These are phyloP conservation scores for Tilletiopsis washingtonensis DNA, from an alignment of 1,284 basidiomycete species.

Conservation along the genomic window DNA sequence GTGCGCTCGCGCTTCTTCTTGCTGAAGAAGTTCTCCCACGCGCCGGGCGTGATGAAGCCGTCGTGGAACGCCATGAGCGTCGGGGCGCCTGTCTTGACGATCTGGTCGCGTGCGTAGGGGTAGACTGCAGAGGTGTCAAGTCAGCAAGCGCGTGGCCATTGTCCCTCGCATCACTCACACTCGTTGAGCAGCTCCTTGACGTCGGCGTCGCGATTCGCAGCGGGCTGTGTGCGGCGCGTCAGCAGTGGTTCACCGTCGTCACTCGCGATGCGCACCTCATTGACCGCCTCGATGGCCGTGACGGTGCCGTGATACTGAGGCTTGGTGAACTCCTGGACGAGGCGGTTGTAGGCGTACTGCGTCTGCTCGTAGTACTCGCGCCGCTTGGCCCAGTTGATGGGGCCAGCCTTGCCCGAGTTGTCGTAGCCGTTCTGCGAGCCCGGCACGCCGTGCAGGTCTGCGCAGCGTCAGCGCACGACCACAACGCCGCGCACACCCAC, in stretches of 20 bases:
- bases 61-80: constrained; percentile 10
- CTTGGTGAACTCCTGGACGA: constrained; percentile 34
- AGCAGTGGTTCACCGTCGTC: constrained; percentile 26
- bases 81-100: not conserved
- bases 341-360: constrained; percentile 59
- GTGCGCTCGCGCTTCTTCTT: constrained; percentile 13
- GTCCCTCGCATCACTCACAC: too few species aligned
- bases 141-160: too few species aligned
- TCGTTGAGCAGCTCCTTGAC: constrained; percentile 4
- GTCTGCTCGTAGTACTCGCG: constrained; percentile 64
- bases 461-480: too few species aligned
- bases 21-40: constrained; percentile 9
- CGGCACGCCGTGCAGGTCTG: constrained; percentile 56
- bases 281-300: constrained; percentile 32
- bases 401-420: constrained; percentile 61
- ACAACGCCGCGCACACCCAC: too few species aligned
- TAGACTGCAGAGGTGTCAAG: too few species aligned
- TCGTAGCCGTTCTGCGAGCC: constrained; percentile 49
- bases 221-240: constrained; percentile 17
- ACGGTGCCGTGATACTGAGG: constrained; percentile 31
- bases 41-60: constrained; percentile 7
- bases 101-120: constrained; percentile 8
- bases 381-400: constrained; percentile 64
- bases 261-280: constrained; percentile 34
- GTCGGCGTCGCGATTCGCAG: constrained; percentile 1